phyloP scores from a whole-genome alignment of 495 filamentous ascomycete species.

The Aspergillus sparsus region DNA sequence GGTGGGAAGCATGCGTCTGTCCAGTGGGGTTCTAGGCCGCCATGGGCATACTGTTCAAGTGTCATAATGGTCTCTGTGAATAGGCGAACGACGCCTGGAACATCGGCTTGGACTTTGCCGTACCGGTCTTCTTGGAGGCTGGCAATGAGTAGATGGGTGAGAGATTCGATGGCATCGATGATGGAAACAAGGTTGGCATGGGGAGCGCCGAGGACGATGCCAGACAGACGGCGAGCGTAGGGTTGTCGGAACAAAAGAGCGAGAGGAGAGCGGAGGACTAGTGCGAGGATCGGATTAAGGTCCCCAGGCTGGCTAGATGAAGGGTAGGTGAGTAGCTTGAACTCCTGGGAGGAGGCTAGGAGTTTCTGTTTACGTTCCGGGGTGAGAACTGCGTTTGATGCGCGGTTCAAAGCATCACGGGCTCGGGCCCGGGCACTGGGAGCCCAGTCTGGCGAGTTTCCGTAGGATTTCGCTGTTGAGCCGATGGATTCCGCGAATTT shows the following conservation, averaged over 20 bases:
- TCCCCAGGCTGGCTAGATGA: conserved; percentile 39
- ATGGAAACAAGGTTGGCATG: conserved; percentile 64
- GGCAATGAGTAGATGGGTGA: conserved; percentile 67
- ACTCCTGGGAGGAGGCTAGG: conserved; percentile 36
- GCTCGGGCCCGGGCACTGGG: conserved; percentile 44
- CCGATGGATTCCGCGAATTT: conserved; percentile 56
- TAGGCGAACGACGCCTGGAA: conserved; percentile 68
- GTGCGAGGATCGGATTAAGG: conserved; percentile 39
- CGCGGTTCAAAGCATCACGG: conserved; percentile 45
- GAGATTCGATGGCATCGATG: conserved; percentile 67
- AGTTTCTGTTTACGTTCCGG: conserved; percentile 47
- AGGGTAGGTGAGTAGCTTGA: conserved; percentile 42
- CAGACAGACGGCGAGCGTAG: conserved; percentile 60
- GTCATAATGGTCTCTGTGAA: conserved; percentile 66
- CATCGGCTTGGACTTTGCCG: conserved; percentile 79
- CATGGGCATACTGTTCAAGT: conserved; percentile 66
- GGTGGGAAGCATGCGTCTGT: conserved; percentile 66
- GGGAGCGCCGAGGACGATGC: conserved; percentile 68
- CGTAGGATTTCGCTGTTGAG: conserved; percentile 57
- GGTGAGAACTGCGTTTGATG: conserved; percentile 43
- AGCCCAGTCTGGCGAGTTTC: conserved; percentile 57
- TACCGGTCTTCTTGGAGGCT: conserved; percentile 82
- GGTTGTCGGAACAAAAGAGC: conserved; percentile 73
- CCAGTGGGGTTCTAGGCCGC: conserved; percentile 69
- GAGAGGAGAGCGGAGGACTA: conserved; percentile 49